Base-by-base conservation (phyloP, 2,329 filamentous ascomycete genomes). In the Colletotrichum siamense region DNA sequence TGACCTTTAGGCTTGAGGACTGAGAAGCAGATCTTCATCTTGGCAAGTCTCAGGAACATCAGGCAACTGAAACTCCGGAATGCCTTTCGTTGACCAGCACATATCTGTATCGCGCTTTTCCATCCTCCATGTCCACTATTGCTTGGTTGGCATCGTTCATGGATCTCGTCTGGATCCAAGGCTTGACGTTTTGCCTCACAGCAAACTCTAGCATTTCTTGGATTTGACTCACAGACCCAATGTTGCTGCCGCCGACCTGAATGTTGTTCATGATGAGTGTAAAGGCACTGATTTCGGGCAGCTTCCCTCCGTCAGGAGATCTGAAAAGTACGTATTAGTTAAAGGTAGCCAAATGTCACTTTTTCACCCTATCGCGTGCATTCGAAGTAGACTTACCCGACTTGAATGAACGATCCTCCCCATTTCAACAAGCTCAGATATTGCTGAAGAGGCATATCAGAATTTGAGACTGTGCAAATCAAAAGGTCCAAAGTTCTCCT, bases 391-490 rank as follows among this genome's bases (percentile, higher is more conserved):
- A 63, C 68, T 52, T 15, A 70, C 68, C 71, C 93, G 65, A 95
- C 88, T 83, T 94, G 92, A 73, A 95, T 88, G 81, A 94, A 92
- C 7, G 87, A 87, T 22, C 93, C 93, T 68, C 90, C 88, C 12
- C 87, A 84, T 77, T 89, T 88, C n/a, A 95, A 86, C 10, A 95
- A 86, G 16, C 84, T 80, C 72, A 95, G 85, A 83, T 95, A 95
- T 57, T 90, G 83, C 71, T 84, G 83, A 30, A 95, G 81, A 0
- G 93, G 93, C 92, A 95, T 93, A 18, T 82, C 79, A 4, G 77
- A 67, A 63, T 79, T 82, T 9, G 88, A 91, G 30, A 92, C 90
- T 3, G 92, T 93, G 79, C 85, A 90, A 77, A 94, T 81, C 78
- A 94, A 91, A 12, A 94, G 81, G 80, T 93, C 92, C 66, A 93